These are phyloP conservation scores for Candida sithepensis DNA, from an alignment of 805 yeast genomes.

Conservation along the genomic window DNA sequence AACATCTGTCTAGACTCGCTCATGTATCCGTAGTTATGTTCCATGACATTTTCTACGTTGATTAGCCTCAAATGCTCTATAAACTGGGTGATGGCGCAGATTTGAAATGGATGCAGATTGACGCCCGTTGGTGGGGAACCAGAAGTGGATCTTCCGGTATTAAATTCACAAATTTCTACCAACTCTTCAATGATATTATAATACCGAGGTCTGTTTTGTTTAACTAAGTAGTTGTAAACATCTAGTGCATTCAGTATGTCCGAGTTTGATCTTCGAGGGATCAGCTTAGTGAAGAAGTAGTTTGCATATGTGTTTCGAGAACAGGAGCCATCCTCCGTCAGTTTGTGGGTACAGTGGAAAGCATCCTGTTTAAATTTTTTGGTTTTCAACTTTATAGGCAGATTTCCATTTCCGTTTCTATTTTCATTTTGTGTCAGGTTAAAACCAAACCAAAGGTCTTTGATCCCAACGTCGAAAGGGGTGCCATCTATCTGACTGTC, in stretches of 20 bases:
- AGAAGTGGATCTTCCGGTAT: neutral
- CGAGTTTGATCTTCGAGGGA: conserved; percentile 15
- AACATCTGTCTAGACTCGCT: conserved; percentile 21
- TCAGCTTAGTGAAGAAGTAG: conserved; percentile 11
- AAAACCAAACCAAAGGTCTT: neutral
- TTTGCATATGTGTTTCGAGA: conserved; percentile 14
- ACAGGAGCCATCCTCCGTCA: too few relatives aligned
- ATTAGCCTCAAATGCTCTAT: conserved; percentile 16
- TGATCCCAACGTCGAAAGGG: neutral
- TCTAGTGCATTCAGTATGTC: conserved; percentile 11
- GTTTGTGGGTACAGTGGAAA: too few relatives aligned
- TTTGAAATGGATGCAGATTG: neutral
- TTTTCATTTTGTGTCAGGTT: neutral
- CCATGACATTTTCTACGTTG: conserved; percentile 16
- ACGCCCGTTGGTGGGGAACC: neutral
- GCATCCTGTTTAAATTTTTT: neutral
- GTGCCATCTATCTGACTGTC: neutral
- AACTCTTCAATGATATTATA: conserved; percentile 11
- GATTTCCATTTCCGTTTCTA: neutral
- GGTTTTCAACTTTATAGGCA: neutral
- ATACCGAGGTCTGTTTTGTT: conserved; percentile 1
- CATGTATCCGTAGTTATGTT: conserved; percentile 15
- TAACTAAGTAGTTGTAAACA: conserved; percentile 11
- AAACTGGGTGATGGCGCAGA: conserved; percentile 8
- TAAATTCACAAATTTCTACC: conserved; percentile 13